Conservation (phyloP, 148 eudicot species). For the Camellia sinensis region DNA sequence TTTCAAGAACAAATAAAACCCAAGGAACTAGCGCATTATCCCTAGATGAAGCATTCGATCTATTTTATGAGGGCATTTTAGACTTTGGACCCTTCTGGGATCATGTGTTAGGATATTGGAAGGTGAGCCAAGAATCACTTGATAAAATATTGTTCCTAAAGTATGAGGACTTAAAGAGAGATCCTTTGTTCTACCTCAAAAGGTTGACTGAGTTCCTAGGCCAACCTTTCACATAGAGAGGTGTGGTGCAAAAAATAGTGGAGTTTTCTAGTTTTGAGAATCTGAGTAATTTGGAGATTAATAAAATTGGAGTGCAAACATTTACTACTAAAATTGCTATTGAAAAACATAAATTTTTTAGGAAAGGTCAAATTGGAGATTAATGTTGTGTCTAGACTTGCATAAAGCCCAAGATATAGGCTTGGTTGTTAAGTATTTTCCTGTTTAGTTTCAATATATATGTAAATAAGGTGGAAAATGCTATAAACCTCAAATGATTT, state of each 20-base stretch:
- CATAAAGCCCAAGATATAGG: too few species aligned
- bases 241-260: conserved; percentile 13
- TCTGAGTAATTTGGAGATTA: conserved; percentile 20
- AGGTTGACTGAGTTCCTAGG: conserved; percentile 18
- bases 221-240: conserved; percentile 6
- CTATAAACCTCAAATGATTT: too few species aligned
- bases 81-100: conserved; percentile 24
- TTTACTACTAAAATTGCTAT: not conserved
- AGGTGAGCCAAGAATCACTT: conserved; percentile 3
- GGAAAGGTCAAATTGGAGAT: conserved; percentile 20
- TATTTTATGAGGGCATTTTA: conserved; percentile 17
- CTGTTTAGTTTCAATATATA: too few species aligned
- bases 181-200: not conserved
- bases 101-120: conserved; percentile 16
- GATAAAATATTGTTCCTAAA: conserved; percentile 8
- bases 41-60: conserved; percentile 9
- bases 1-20: not conserved
- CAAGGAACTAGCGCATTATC: not conserved
- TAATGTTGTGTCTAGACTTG: too few species aligned
- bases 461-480: not conserved
- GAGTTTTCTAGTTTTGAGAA: conserved; percentile 20
- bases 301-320: not conserved
- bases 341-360: conserved; percentile 3
- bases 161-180: conserved; percentile 19
- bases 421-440: too few species aligned